A percentile compares a stretch with the other conserved stretches of the same genome.
Evolutionary conservation across 2,329 filamentous ascomycete species (phyloP).

Genomic region (Zarea fungicola): DNA sequence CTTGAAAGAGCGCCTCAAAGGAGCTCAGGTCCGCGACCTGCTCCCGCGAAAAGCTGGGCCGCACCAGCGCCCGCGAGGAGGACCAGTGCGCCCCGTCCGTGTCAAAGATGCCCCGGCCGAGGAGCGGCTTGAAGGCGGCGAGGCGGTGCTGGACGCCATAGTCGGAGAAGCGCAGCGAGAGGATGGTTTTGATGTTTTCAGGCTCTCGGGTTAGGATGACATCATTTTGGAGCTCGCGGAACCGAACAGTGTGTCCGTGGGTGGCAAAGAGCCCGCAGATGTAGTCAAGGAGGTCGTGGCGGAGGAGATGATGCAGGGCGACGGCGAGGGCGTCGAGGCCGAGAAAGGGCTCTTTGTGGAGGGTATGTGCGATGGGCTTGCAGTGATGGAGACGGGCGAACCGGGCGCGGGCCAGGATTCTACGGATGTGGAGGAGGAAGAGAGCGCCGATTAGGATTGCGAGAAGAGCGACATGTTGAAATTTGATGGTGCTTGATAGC

Average conservation of each 20-base stretch:
- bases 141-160: constrained; percentile 28
- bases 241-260: constrained; percentile 11
- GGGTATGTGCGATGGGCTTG: neutral
- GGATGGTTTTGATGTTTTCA: constrained; percentile 45
- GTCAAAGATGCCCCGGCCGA: constrained; percentile 38
- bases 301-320: neutral
- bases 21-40: constrained; percentile 20
- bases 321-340: constrained; percentile 15
- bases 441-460: too few relatives aligned
- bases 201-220: constrained; percentile 32
- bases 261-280: neutral
- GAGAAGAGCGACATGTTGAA: too few relatives aligned
- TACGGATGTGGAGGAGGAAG: too few relatives aligned
- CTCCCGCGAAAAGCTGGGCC: constrained; percentile 23
- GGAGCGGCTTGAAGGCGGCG: constrained; percentile 27
- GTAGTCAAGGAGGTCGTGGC: constrained; percentile 4
- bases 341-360: constrained; percentile 10
- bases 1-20: constrained; percentile 19
- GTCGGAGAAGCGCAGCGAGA: constrained; percentile 44
- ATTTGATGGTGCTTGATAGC: too few relatives aligned
- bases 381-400: constrained; percentile 9
- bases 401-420: neutral
- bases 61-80: constrained; percentile 30
- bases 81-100: constrained; percentile 38
- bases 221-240: neutral